Conservation (phyloP, 2,329 filamentous ascomycete species). For the Fusarium tjaetaba region DNA sequence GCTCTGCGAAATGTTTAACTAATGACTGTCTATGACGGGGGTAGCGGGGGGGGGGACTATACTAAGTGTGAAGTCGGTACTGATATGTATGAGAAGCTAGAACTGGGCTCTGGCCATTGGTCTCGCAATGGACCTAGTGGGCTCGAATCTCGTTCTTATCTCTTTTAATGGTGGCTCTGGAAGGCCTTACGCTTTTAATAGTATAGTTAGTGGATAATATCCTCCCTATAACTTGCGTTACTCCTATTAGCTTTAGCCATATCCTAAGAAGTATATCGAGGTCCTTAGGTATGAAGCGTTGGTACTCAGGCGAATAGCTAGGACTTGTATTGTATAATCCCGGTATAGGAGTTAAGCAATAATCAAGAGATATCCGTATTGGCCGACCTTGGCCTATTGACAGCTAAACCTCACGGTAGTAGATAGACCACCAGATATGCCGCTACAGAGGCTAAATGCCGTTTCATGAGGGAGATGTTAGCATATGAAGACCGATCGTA, state of each 20-base stretch:
- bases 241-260: neutral
- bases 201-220: neutral
- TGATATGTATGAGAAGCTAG: neutral
- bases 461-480: neutral
- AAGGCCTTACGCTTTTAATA: neutral
- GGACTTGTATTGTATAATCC: neutral
- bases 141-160: neutral
- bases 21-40: neutral
- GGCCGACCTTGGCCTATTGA: conserved; percentile 25
- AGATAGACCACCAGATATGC: conserved; percentile 29
- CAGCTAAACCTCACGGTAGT: conserved; percentile 25
- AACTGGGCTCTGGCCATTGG: neutral
- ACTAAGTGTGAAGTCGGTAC: neutral
- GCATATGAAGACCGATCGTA: neutral
- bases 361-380: conserved; percentile 17
- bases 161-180: neutral
- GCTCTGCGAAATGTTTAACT: neutral
- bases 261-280: neutral
- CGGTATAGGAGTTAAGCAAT: neutral
- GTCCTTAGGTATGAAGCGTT: neutral
- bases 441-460: conserved; percentile 8
- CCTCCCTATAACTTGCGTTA: neutral
- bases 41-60: no score
- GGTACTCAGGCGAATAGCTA: neutral
- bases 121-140: neutral